These are phyloP conservation scores for Sporisorium graminicola DNA, from an alignment of 1,284 basidiomycete genomes.

Conservation along the genomic window DNA sequence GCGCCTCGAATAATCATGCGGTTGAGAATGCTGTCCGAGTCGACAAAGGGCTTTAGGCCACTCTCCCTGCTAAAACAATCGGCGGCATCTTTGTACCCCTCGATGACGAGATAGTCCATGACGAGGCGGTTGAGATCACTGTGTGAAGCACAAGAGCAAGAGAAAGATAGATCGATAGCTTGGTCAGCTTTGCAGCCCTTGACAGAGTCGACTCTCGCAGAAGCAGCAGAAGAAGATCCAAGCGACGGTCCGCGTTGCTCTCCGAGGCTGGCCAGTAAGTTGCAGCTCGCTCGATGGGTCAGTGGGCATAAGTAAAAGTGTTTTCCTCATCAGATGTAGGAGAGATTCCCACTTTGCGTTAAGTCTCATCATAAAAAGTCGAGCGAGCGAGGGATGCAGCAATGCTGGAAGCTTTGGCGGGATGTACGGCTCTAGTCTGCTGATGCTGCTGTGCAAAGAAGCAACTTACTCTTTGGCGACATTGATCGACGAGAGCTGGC, in stretches of 20 bases:
- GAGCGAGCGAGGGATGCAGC: conserved; percentile 15
- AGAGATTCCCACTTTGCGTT: conserved; percentile 76
- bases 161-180: conserved; percentile 5
- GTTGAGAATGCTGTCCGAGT: conserved; percentile 91
- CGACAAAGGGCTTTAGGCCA: conserved; percentile 78
- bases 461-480: conserved; percentile 73
- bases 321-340: conserved; percentile 73
- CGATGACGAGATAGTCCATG: conserved; percentile 97
- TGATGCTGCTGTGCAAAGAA: conserved; percentile 20
- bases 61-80: conserved; percentile 93
- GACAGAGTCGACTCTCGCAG: neutral
- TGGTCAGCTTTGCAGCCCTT: conserved; percentile 1
- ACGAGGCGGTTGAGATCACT: conserved; percentile 95
- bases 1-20: conserved; percentile 94
- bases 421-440: neutral
- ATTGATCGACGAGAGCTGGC: conserved; percentile 71
- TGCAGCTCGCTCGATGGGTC: conserved; percentile 59
- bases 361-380: conserved; percentile 72
- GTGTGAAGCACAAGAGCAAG: conserved; percentile 3
- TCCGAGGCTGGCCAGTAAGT: neutral
- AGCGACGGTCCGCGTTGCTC: neutral
- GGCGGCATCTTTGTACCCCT: conserved; percentile 95
- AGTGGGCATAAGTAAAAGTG: conserved; percentile 72
- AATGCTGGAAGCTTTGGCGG: conserved; percentile 7
- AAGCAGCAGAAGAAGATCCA: conserved; percentile 9